These are phyloP conservation scores for Exobasidium cylindrosporum DNA, from an alignment of 1,284 basidiomycete species.

Conservation along the genomic window DNA sequence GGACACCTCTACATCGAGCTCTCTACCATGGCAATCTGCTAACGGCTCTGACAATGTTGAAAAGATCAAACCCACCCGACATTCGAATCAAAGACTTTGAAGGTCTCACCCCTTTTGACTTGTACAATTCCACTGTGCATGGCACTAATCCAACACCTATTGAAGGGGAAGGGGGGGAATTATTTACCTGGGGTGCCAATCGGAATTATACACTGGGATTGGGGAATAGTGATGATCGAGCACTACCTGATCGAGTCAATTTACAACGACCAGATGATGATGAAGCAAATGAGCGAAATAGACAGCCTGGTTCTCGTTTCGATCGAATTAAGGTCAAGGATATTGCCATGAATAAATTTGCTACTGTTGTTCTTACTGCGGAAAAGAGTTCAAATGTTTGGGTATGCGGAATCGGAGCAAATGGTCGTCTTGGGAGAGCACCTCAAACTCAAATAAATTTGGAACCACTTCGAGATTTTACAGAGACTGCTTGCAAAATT, in stretches of 20 bases:
- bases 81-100: slow-evolving; percentile 75
- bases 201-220: slow-evolving; percentile 67
- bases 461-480: slow-evolving; percentile 65
- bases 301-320: slow-evolving; percentile 34
- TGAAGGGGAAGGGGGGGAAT: slow-evolving; percentile 57
- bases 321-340: slow-evolving; percentile 42
- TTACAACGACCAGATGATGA: slow-evolving; percentile 54
- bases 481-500: slow-evolving; percentile 61
- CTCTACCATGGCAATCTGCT: slow-evolving; percentile 81
- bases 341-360: slow-evolving; percentile 45
- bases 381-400: slow-evolving; percentile 50
- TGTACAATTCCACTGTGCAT: slow-evolving; percentile 68
- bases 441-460: slow-evolving; percentile 75
- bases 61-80: slow-evolving; percentile 62
- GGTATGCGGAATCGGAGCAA: slow-evolving; percentile 46
- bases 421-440: slow-evolving; percentile 64
- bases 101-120: slow-evolving; percentile 86
- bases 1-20: slow-evolving; percentile 88
- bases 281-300: slow-evolving; percentile 6
- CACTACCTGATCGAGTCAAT: slow-evolving; percentile 74
- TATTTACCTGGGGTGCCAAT: slow-evolving; percentile 91
- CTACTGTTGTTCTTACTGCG: slow-evolving; percentile 46
- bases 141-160: slow-evolving; percentile 59
- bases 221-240: slow-evolving; percentile 74
- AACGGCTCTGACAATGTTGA: slow-evolving; percentile 72